Evolutionary conservation across 2,329 filamentous ascomycete species (phyloP).

Genomic region (Ustilaginoidea virens): DNA sequence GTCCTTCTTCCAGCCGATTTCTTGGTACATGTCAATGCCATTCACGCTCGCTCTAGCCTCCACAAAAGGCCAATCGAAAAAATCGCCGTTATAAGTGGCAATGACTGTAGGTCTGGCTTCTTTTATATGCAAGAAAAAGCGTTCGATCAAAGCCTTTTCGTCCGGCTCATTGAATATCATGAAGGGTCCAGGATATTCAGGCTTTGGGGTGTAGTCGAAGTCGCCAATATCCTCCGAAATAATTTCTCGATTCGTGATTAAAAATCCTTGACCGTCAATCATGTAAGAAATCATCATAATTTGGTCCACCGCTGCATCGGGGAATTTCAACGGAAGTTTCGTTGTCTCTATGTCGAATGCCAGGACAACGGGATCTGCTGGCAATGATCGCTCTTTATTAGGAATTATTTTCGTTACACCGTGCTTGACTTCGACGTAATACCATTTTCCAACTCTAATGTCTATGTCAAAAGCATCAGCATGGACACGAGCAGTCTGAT

Average conservation of each 20-base stretch:
- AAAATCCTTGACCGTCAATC: constrained; percentile 95
- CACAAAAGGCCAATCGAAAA: constrained; percentile 99
- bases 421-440: constrained; percentile 86
- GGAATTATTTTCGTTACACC: constrained; percentile 70
- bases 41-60: constrained; percentile 85
- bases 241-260: constrained; percentile 96
- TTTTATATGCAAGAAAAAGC: constrained; percentile 93
- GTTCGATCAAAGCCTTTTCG: constrained; percentile 72
- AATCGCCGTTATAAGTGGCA: constrained; percentile 99
- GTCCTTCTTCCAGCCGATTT: constrained; percentile 94
- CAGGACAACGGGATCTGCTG: constrained; percentile 93
- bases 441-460: constrained; percentile 94
- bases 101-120: constrained; percentile 91
- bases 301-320: constrained; percentile 84
- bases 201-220: constrained; percentile 95
- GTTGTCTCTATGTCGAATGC: constrained; percentile 99
- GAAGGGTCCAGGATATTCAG: constrained; percentile 88
- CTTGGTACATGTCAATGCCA: constrained; percentile 97
- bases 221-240: constrained; percentile 95
- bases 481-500: not conserved
- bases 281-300: constrained; percentile 99
- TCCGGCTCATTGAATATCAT: constrained; percentile 98
- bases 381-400: constrained; percentile 74
- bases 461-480: constrained; percentile 34
- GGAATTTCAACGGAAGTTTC: constrained; percentile 91